Evolutionary conservation across 441 rosid genomes (phyloP), one percentile per base, ranked within the genome.

Genomic region (Melastoma candidum): DNA sequence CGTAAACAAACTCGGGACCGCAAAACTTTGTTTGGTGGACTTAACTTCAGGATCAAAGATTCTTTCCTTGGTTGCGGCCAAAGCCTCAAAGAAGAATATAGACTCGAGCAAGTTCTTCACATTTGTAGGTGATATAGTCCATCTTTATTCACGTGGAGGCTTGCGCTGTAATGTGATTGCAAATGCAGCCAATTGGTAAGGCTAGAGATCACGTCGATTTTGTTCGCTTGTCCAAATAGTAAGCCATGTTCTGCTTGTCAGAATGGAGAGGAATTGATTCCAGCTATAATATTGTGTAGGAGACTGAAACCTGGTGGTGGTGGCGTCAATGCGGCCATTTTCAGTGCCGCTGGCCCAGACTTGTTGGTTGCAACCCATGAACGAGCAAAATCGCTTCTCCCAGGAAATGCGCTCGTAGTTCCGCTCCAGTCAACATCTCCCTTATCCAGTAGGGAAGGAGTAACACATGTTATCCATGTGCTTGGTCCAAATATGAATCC

Each of bases 401-500:
- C 97, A 0, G 97, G 95, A 56, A 79, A 72, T 64, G 79, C 90
- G 9, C 68, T 84, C 22, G 89, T 79, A 60, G 97, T 88, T 61
- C 87, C 94, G 41, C 94, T 92, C 48, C 84, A 94, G 67, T 73
- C 83, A 62, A 70, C 74, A 50, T 85, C 82, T 69, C 94, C 89
- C 26, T 64, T 88, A 73, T 75, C 56, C 54, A 52, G 10, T n/a
- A 76, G 70, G 69, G 92, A 92, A 82, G 89, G 89, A 12, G 72
- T 92, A 68, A 73, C 89, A 53, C 94, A 92, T 65, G 82, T 88
- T 62, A 82, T 92, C 70, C 97, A 88, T 75, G 94, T 92, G 63
- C 87, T 92, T 72, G 97, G 98, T 53, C 97, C 98, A 41, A 88
- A 92, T 67, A 88, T 88, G 98, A 92, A 92, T 60, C 92, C 87